Evolutionary conservation across 345 rosid species (phyloP).

Genomic region (Salix suchowensis): DNA sequence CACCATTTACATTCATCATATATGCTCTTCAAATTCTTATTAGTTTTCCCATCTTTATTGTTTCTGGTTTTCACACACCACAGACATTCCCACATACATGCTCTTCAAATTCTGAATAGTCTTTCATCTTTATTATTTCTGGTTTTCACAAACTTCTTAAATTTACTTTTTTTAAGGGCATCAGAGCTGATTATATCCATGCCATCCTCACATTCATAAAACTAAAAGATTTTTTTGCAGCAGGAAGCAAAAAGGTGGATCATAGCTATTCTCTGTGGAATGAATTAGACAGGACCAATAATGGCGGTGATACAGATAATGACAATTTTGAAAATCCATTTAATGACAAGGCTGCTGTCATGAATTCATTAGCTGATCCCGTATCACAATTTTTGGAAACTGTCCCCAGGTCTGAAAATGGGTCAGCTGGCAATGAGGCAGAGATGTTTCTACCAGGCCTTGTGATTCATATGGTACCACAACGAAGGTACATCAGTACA

Average conservation of each 20-base stretch:
- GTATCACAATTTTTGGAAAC: slow-evolving; percentile 60
- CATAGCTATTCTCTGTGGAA: slow-evolving; percentile 22
- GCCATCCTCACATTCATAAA: neutral
- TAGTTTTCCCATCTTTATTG: neutral
- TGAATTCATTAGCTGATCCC: slow-evolving; percentile 37
- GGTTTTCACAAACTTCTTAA: neutral
- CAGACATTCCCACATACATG: neutral
- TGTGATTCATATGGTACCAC: slow-evolving; percentile 66
- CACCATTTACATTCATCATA: neutral
- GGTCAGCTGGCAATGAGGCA: slow-evolving; percentile 32
- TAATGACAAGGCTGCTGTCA: neutral
- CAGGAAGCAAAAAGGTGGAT: slow-evolving; percentile 23
- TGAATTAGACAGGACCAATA: slow-evolving; percentile 18
- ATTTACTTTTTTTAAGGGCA: neutral
- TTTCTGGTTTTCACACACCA: neutral
- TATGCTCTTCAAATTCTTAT: neutral
- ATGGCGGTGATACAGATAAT: slow-evolving; percentile 8
- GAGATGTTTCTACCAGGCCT: slow-evolving; percentile 82
- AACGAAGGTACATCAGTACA: slow-evolving; percentile 21
- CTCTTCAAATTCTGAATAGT: neutral
- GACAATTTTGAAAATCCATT: slow-evolving; percentile 27
- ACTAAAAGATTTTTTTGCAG: neutral
- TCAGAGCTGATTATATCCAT: neutral
- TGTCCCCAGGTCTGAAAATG: slow-evolving; percentile 36
- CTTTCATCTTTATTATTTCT: neutral